Conservation (phyloP, 352 stramenopile species). For the Globisporangium takayamanum region DNA sequence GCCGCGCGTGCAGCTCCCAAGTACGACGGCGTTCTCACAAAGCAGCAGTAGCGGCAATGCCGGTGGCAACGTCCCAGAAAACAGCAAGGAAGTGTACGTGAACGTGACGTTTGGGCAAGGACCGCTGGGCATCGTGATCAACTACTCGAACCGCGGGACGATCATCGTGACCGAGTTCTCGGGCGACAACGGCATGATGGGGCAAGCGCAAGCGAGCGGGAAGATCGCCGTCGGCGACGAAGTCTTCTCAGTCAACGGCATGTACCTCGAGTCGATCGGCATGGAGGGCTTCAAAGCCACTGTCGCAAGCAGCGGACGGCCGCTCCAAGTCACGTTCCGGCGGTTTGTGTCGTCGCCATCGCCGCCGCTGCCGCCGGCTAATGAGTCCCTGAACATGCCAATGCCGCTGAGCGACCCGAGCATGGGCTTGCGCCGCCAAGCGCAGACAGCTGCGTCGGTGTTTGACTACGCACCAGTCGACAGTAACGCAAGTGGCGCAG, state of each 20-base stretch:
- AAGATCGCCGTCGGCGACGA: constrained; percentile 71
- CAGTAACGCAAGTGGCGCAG: not conserved
- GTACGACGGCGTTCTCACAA: not conserved
- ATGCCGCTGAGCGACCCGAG: not conserved
- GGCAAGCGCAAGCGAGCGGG: constrained; percentile 64
- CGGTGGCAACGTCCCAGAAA: constrained; percentile 2
- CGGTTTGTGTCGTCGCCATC: constrained; percentile 16
- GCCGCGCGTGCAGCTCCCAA: not conserved
- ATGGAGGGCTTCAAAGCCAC: constrained; percentile 80
- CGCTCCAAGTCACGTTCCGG: constrained; percentile 68
- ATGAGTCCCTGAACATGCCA: not conserved
- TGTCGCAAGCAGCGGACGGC: constrained; percentile 52
- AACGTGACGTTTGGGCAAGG: constrained; percentile 66
- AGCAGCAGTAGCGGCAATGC: not conserved
- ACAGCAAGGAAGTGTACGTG: constrained; percentile 29
- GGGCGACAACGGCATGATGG: constrained; percentile 53
- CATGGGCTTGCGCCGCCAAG: not conserved
- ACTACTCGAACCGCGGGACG: constrained; percentile 62
- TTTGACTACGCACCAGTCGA: constrained; percentile 10
- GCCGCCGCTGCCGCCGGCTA: not conserved
- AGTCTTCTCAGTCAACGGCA: constrained; percentile 73
- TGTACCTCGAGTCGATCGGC: constrained; percentile 51
- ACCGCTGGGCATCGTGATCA: constrained; percentile 78
- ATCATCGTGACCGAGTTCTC: constrained; percentile 83
- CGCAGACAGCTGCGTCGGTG: constrained; percentile 3